A percentile compares a stretch with the other conserved stretches of the same genome.
These are phyloP conservation scores for Diaporthe amygdali DNA, from an alignment of 2,329 filamentous ascomycete species.

Conservation along the genomic window DNA sequence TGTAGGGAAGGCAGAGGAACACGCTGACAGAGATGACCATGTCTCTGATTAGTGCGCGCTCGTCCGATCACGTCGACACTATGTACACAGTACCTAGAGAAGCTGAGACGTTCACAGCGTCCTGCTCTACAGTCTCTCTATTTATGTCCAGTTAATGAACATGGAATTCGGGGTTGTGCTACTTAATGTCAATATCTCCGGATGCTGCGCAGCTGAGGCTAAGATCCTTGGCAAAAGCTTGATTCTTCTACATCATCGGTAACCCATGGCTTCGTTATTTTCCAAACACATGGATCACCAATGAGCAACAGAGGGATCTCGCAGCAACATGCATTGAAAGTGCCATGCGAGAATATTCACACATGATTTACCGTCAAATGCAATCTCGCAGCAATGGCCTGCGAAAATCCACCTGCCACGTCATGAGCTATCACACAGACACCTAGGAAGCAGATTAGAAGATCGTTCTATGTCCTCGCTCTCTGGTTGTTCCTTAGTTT, in stretches of 20 bases:
- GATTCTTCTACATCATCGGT: neutral
- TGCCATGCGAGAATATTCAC: too few relatives aligned
- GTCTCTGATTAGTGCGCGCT: neutral
- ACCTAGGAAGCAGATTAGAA: too few relatives aligned
- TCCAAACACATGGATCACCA: too few relatives aligned
- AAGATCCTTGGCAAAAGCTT: constrained; percentile 9
- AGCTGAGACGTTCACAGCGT: neutral
- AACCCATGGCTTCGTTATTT: neutral
- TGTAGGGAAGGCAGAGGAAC: neutral
- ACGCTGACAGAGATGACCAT: neutral
- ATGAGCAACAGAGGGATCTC: too few relatives aligned
- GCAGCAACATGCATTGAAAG: too few relatives aligned
- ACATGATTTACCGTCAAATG: too few relatives aligned
- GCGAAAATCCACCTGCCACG: too few relatives aligned
- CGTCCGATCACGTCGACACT: neutral
- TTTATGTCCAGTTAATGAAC: neutral
- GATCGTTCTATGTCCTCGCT: too few relatives aligned
- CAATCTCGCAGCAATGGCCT: too few relatives aligned
- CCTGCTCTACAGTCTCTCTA: neutral
- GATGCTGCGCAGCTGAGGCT: neutral
- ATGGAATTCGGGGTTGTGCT: neutral
- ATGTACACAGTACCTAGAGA: neutral
- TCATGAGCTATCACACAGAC: too few relatives aligned
- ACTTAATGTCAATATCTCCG: neutral
- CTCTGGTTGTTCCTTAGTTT: too few relatives aligned